phyloP scores from a whole-genome alignment of 805 yeast species.

The Novakomyces olei region DNA sequence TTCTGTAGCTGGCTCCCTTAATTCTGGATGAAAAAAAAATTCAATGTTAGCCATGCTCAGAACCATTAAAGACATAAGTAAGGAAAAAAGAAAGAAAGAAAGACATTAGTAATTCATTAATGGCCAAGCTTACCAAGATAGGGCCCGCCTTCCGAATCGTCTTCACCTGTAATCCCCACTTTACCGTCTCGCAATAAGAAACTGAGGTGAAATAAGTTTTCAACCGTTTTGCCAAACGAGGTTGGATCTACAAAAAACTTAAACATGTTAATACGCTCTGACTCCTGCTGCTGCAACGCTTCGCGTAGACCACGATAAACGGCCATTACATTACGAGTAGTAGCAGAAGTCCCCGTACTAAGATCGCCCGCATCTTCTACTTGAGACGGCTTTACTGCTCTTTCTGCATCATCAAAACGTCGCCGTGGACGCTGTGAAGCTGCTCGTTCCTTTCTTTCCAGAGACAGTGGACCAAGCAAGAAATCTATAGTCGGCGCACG shows the following conservation, averaged over 20 bases:
- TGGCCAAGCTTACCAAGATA: too few relatives aligned
- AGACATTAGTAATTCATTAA: too few relatives aligned
- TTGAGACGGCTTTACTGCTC: not conserved
- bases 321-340: not conserved
- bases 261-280: constrained; percentile 30
- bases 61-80: too few relatives aligned
- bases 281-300: too few relatives aligned
- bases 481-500: not conserved
- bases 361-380: not conserved
- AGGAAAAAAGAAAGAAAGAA: too few relatives aligned
- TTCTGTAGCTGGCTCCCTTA: too few relatives aligned
- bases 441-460: constrained; percentile 1
- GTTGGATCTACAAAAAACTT: constrained; percentile 50
- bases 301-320: constrained; percentile 40
- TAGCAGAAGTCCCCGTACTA: not conserved
- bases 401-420: too few relatives aligned
- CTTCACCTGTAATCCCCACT: constrained; percentile 30
- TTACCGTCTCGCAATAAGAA: constrained; percentile 57
- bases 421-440: not conserved
- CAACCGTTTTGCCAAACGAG: constrained; percentile 59
- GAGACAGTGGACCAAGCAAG: constrained; percentile 1
- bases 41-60: too few relatives aligned
- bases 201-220: constrained; percentile 63
- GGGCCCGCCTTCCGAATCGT: too few relatives aligned
- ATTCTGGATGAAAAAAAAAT: too few relatives aligned